A percentile compares a stretch with the other conserved stretches of the same genome.
Evolutionary conservation across 306 rosid genomes (phyloP).

Genomic region (Medicago arabica): DNA sequence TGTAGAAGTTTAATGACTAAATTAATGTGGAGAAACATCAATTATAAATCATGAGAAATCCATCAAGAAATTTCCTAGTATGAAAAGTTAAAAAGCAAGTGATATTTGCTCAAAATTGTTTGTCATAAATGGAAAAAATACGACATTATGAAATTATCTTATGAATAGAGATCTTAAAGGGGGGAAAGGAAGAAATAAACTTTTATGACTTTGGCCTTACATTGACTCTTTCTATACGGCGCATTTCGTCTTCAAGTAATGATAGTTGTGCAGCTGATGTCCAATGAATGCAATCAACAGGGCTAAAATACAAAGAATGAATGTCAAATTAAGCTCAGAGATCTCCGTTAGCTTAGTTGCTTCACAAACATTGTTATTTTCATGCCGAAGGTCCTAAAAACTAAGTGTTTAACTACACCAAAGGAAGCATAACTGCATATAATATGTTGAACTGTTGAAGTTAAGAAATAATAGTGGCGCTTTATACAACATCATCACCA

Average conservation of each 20-base stretch:
- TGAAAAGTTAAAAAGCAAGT: no score
- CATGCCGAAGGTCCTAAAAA: background rate
- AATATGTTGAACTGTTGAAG: no score
- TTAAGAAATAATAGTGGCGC: no score
- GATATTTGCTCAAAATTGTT: no score
- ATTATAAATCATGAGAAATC: no score
- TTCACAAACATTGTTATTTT: slow-evolving; percentile 10
- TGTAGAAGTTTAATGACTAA: no score
- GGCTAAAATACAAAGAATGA: slow-evolving; percentile 60
- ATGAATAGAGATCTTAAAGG: slow-evolving; percentile 6
- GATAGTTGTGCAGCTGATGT: slow-evolving; percentile 95
- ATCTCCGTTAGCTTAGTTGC: slow-evolving; percentile 14
- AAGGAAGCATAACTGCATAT: no score
- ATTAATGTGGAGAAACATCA: no score
- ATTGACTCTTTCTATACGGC: slow-evolving; percentile 93
- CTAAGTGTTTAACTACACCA: no score
- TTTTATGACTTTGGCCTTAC: slow-evolving; percentile 51
- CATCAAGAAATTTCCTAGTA: no score
- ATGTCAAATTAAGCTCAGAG: slow-evolving; percentile 26
- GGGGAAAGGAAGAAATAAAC: slow-evolving; percentile 25
- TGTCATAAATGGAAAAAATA: slow-evolving; percentile 18
- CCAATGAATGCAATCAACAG: slow-evolving; percentile 99
- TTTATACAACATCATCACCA: no score
- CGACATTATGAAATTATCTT: slow-evolving; percentile 32
- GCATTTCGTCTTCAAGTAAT: slow-evolving; percentile 97